phyloP scores from a whole-genome alignment of 495 filamentous ascomycete genomes.

The Polyplosphaeria fusca region DNA sequence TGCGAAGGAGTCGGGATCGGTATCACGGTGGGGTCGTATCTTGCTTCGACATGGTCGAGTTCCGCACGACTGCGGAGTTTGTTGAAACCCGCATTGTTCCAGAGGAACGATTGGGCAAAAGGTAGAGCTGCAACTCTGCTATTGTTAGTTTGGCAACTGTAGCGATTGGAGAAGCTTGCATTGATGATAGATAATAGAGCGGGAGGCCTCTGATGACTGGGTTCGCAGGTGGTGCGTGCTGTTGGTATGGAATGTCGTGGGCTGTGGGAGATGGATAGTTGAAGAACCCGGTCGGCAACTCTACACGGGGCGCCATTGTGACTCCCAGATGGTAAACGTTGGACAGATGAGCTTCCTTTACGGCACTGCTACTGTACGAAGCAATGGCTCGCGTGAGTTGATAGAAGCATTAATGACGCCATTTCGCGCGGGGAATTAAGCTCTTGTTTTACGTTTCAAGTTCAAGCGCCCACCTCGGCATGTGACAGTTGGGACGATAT shows the following conservation, averaged over 20 bases:
- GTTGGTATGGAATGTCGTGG: constrained; percentile 32
- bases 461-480: too few relatives aligned
- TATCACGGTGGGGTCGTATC: constrained; percentile 83
- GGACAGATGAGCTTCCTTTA: too few relatives aligned
- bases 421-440: too few relatives aligned
- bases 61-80: constrained; percentile 55
- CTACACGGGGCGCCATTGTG: too few relatives aligned
- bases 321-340: too few relatives aligned
- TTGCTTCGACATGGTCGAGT: constrained; percentile 58
- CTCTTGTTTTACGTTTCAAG: too few relatives aligned
- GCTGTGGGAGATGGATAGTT: constrained; percentile 32
- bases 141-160: constrained; percentile 4
- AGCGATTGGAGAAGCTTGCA: constrained; percentile 21
- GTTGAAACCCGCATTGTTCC: constrained; percentile 72
- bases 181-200: constrained; percentile 29
- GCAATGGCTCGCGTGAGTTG: too few relatives aligned
- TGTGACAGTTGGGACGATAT: too few relatives aligned
- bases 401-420: too few relatives aligned
- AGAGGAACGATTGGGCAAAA: constrained; percentile 60
- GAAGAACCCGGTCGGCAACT: constrained; percentile 17
- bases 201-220: constrained; percentile 36
- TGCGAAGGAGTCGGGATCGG: constrained; percentile 51
- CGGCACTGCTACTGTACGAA: too few relatives aligned
- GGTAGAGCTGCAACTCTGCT: constrained; percentile 54
- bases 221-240: constrained; percentile 28